Evolutionary conservation across 495 filamentous ascomycete genomes (phyloP).

Genomic region (Aspergillus asperescens): DNA sequence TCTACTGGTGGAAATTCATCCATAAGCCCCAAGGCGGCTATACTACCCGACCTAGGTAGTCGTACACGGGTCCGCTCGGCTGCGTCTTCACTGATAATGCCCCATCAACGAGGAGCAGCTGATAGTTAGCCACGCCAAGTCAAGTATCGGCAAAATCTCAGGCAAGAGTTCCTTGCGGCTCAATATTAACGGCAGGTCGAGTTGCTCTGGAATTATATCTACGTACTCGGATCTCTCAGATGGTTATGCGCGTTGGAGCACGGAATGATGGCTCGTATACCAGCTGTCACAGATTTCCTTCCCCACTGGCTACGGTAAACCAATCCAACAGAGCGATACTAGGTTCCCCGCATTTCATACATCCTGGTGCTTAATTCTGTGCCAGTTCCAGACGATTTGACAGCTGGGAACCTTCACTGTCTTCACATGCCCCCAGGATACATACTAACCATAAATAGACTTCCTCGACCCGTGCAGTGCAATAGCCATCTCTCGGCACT

Average conservation of each 20-base stretch:
- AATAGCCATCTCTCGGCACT: conserved; percentile 2
- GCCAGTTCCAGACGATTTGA: neutral
- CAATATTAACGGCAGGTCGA: neutral
- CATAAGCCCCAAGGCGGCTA: neutral
- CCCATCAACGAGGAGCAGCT: neutral
- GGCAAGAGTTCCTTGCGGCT: neutral
- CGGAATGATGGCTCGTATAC: too few species aligned
- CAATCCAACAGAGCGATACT: neutral
- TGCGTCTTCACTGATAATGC: neutral
- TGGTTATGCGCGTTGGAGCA: too few species aligned
- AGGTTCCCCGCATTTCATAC: conserved; percentile 8
- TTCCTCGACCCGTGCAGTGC: conserved; percentile 14
- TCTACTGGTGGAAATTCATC: neutral
- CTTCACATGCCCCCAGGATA: neutral
- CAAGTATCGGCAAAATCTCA: neutral
- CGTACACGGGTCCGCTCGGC: neutral
- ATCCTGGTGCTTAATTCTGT: neutral
- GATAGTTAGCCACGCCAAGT: neutral
- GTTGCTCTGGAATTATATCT: neutral
- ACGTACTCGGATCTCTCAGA: too few species aligned
- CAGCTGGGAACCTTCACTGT: conserved; percentile 5
- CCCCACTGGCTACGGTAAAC: too few species aligned
- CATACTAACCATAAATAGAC: conserved; percentile 5
- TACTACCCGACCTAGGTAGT: too few species aligned
- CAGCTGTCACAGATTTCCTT: too few species aligned